These are phyloP conservation scores for Deinandra increscens DNA, from an alignment of 129 eudicot species.

Conservation along the genomic window DNA sequence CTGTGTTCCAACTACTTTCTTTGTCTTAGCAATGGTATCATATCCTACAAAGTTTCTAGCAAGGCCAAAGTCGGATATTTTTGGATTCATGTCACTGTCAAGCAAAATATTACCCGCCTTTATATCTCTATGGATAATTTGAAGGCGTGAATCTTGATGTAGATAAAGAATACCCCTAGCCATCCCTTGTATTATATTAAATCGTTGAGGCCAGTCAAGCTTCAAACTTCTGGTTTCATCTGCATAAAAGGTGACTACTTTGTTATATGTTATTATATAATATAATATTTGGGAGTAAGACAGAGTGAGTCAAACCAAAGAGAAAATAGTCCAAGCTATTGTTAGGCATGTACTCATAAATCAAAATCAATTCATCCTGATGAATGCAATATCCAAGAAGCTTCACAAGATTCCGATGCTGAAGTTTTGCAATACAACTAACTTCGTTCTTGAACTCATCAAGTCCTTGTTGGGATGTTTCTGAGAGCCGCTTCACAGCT, in stretches of 20 bases:
- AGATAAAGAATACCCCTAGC: slow-evolving; percentile 50
- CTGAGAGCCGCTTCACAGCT: slow-evolving; percentile 20
- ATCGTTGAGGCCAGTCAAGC: slow-evolving; percentile 38
- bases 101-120: slow-evolving; percentile 40
- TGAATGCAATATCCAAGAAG: slow-evolving; percentile 30
- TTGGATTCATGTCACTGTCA: slow-evolving; percentile 44
- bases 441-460: slow-evolving; percentile 29
- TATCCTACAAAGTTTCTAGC: slow-evolving; percentile 33
- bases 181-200: slow-evolving; percentile 34
- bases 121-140: slow-evolving; percentile 45
- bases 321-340: slow-evolving; percentile 11
- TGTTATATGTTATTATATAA: not conserved
- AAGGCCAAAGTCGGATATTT: slow-evolving; percentile 54
- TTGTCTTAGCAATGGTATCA: slow-evolving; percentile 25
- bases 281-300: not conserved
- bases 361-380: slow-evolving; percentile 13
- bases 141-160: slow-evolving; percentile 50
- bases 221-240: slow-evolving; percentile 23
- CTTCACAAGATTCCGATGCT: slow-evolving; percentile 30
- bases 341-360: slow-evolving; percentile 18
- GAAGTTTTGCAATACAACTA: slow-evolving; percentile 20
- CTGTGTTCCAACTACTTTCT: slow-evolving; percentile 45
- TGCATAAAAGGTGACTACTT: not conserved
- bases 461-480: slow-evolving; percentile 15
- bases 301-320: not conserved